Base-by-base conservation (phyloP, 2,329 filamentous ascomycete species). In the Shiraia sp. region DNA sequence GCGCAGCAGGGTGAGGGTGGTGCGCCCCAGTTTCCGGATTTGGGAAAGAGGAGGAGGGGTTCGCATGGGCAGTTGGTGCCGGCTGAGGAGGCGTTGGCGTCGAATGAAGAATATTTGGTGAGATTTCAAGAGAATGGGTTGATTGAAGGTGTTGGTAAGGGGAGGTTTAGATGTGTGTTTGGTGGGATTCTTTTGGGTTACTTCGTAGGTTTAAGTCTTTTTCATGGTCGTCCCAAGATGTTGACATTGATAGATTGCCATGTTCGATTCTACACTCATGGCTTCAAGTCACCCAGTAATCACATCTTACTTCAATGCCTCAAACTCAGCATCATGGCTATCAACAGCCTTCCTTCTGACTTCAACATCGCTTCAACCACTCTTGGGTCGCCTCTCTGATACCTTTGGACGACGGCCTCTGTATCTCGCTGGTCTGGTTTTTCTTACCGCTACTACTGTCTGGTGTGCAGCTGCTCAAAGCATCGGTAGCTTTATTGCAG, bases 261-360 rank as follows among this genome's bases (percentile, higher is more conserved):
- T 68, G 59, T 91, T 92, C 60, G 88, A 92, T 72, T 79, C 81
- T 9, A 92, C 87, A 3, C 79, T 92, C 52, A 90, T 92, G 87
- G 87, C 87, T 4, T 89, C 86, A 2, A 85, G 80, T 29, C 88
- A 93, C 65, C 87, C 88, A 0, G 86, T 88, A 42, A 90, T 92
- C 47, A 90, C 87, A 0, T 90, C 86, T 1, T 83, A 91, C 65
- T 92, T 92, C 67, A 74, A 83, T 47, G 80, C 86, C 34, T 87
- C 87, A 23, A 90, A 92, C 65, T 82, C 82, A 32, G 88, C 88
- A 3, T 90, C 87, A 2, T 93, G 88, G 88, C 75, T 92, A 4
- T 90, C 87, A 2, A 92, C 88, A 0, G 82, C 86, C 0, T 92
- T 90, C 51, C 70, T 92, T 25, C 75, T 93, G 26, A 90, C 88